Conservation (phyloP, 805 yeast species). For the Yamadazyma kitorensis region DNA sequence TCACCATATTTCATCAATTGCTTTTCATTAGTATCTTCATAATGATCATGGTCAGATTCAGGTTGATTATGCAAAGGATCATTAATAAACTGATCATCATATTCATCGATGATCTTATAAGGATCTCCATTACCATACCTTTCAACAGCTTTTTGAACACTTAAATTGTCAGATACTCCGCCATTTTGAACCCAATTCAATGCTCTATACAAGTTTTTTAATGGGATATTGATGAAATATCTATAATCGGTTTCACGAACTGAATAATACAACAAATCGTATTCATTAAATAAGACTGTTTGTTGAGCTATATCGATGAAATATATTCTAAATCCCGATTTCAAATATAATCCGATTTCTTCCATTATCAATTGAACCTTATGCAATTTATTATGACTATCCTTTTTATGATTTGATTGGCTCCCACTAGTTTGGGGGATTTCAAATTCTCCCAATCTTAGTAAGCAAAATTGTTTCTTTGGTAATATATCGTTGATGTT, state of each 20-base stretch:
- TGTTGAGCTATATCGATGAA: slow-evolving; percentile 45
- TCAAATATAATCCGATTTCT: slow-evolving; percentile 53
- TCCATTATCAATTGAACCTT: slow-evolving; percentile 48
- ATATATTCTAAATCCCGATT: slow-evolving; percentile 48
- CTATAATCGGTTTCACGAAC: slow-evolving; percentile 40
- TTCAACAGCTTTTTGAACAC: slow-evolving; percentile 13
- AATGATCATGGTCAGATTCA: not conserved
- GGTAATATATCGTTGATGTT: slow-evolving; percentile 59
- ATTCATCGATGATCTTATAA: slow-evolving; percentile 16
- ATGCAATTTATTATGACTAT: slow-evolving; percentile 10
- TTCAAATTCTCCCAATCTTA: slow-evolving; percentile 50
- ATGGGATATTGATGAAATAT: slow-evolving; percentile 42
- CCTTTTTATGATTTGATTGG: slow-evolving; percentile 2
- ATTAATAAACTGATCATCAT: slow-evolving; percentile 17
- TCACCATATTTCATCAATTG: slow-evolving; percentile 29
- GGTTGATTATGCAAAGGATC: slow-evolving; percentile 11
- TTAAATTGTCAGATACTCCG: slow-evolving; percentile 16
- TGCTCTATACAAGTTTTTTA: slow-evolving; percentile 47
- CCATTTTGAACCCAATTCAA: slow-evolving; percentile 36
- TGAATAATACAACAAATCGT: slow-evolving; percentile 40
- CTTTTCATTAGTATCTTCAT: slow-evolving; percentile 8
- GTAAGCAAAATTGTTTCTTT: slow-evolving; percentile 44
- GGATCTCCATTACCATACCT: slow-evolving; percentile 30
- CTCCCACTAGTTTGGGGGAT: slow-evolving; percentile 19
- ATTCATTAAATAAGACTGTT: slow-evolving; percentile 39